phyloP scores from a whole-genome alignment of 2,329 filamentous ascomycete species.

The Sporothrix pallida region DNA sequence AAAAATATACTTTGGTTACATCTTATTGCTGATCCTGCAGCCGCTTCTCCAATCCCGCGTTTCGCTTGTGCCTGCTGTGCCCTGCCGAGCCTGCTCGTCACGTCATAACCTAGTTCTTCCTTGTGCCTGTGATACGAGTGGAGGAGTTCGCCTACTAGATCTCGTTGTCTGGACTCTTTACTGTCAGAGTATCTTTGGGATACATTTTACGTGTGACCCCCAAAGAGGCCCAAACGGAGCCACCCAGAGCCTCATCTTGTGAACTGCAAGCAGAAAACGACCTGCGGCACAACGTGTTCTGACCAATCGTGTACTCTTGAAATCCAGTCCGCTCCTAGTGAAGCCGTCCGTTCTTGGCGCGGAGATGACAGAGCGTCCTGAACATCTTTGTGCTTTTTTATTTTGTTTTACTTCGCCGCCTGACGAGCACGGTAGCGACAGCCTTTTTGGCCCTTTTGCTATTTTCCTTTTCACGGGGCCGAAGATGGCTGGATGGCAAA shows the following conservation, averaged over 20 bases:
- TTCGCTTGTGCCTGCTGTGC: not conserved
- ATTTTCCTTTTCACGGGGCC: not conserved
- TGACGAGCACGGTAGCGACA: not conserved
- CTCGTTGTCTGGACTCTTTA: too few relatives aligned
- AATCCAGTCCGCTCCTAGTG: not conserved
- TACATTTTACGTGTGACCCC: conserved; percentile 1
- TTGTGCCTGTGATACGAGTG: conserved; percentile 11
- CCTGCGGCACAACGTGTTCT: not conserved
- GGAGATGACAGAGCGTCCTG: conserved; percentile 5
- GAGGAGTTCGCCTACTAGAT: too few relatives aligned
- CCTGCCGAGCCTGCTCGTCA: not conserved
- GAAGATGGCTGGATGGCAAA: not conserved
- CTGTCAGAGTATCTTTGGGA: too few relatives aligned
- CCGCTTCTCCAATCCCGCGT: not conserved
- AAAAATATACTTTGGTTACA: conserved; percentile 23
- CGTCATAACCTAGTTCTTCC: not conserved
- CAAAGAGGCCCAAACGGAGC: too few relatives aligned
- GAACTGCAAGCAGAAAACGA: not conserved
- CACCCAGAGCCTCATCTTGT: not conserved
- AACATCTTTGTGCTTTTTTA: too few relatives aligned
- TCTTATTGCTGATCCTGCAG: not conserved
- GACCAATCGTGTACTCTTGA: not conserved
- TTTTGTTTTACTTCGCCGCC: not conserved
- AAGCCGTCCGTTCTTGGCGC: not conserved
- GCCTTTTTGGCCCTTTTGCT: not conserved